Conservation (phyloP, 805 yeast species). For the Wickerhamomyces silvicola region DNA sequence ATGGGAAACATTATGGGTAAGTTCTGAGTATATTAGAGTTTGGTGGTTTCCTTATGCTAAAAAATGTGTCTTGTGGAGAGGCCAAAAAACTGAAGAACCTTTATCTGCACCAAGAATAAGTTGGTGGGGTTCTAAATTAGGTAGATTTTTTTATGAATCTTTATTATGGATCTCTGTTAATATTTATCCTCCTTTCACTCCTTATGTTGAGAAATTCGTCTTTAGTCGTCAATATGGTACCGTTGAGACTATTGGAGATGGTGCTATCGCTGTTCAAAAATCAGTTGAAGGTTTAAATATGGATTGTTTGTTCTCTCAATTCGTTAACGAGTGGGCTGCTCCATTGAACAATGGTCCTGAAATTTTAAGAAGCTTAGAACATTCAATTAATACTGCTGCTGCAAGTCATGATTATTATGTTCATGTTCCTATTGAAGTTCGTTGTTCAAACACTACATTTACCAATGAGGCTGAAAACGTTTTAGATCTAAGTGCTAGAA, state of each 20-base stretch:
- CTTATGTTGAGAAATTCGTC: slow-evolving; percentile 76
- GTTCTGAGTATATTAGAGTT: slow-evolving; percentile 83
- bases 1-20: slow-evolving; percentile 81
- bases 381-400: slow-evolving; percentile 56
- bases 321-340: slow-evolving; percentile 96
- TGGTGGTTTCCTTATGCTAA: slow-evolving; percentile 98
- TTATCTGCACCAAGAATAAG: slow-evolving; percentile 59
- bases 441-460: slow-evolving; percentile 79
- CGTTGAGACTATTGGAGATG: slow-evolving; percentile 56
- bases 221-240: slow-evolving; percentile 80
- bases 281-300: slow-evolving; percentile 86
- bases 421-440: slow-evolving; percentile 92
- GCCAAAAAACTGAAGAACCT: slow-evolving; percentile 63
- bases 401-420: slow-evolving; percentile 62
- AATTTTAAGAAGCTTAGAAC: slow-evolving; percentile 57
- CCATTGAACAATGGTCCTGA: slow-evolving; percentile 77
- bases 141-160: slow-evolving; percentile 74
- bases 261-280: slow-evolving; percentile 62
- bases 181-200: slow-evolving; percentile 70
- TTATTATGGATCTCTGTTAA: slow-evolving; percentile 75
- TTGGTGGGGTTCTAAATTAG: slow-evolving; percentile 81
- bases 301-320: slow-evolving; percentile 94
- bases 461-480: slow-evolving; percentile 21
- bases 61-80: slow-evolving; percentile 88
- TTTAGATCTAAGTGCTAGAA: slow-evolving; percentile 47